These are phyloP conservation scores for Acanthamoeba culbertsoni DNA, from an alignment of 208 protist genomes.

Conservation along the genomic window DNA sequence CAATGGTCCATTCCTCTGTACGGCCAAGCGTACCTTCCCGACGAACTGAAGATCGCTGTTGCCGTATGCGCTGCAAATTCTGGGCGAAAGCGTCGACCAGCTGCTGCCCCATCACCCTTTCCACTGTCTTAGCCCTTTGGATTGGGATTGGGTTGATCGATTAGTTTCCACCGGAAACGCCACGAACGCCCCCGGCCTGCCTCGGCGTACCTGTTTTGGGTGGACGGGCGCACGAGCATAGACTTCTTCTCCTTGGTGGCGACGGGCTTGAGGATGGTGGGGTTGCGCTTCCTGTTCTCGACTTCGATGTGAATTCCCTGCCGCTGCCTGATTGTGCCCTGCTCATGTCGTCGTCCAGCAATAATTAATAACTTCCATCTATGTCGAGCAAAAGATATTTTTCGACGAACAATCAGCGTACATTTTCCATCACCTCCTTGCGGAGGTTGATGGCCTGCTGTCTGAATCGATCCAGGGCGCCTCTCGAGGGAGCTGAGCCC, in stretches of 20 bases:
- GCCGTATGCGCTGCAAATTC: not conserved
- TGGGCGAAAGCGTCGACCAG: constrained; percentile 2
- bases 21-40: not conserved
- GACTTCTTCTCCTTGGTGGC: constrained; percentile 29
- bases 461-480: constrained; percentile 20
- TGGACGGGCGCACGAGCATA: not conserved
- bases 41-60: not conserved
- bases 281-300: constrained; percentile 5
- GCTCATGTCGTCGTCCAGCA: not conserved
- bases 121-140: not conserved
- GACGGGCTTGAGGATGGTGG: constrained; percentile 18
- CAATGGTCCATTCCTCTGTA: not conserved
- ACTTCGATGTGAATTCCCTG: not conserved
- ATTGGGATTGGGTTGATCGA: too few relatives aligned
- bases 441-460: constrained; percentile 6
- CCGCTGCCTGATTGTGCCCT: constrained; percentile 12
- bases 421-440: constrained; percentile 8
- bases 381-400: not conserved
- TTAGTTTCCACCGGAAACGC: not conserved
- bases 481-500: not conserved
- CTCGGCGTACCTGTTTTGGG: not conserved
- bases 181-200: not conserved
- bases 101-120: constrained; percentile 16
- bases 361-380: not conserved
- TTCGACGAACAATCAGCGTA: not conserved